These are phyloP conservation scores for Hericium alpestre DNA, from an alignment of 768 basidiomycete species.

Conservation along the genomic window DNA sequence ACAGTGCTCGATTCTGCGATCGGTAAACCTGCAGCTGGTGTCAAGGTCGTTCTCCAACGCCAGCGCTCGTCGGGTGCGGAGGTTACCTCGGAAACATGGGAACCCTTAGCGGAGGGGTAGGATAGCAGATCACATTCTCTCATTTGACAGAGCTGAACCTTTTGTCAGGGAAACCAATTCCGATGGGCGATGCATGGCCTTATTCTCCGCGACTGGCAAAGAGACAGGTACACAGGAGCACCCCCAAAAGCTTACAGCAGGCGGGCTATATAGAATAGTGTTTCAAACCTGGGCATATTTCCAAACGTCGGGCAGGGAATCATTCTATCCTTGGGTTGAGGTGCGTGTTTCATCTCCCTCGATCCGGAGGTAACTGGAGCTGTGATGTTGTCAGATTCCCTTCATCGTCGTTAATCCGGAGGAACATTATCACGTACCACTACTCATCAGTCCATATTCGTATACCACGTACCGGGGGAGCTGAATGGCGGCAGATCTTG, in stretches of 20 bases:
- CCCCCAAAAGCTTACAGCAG: constrained; percentile 32
- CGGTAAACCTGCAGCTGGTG: constrained; percentile 70
- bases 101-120: constrained; percentile 52
- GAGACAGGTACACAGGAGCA: constrained; percentile 33
- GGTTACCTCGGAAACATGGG: constrained; percentile 30
- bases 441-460: constrained; percentile 85
- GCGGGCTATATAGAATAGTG: constrained; percentile 67
- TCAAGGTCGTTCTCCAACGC: constrained; percentile 44
- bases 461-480: constrained; percentile 94
- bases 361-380: not conserved
- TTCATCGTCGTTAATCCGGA: constrained; percentile 62
- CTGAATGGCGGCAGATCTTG: constrained; percentile 20
- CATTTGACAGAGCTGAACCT: constrained; percentile 4
- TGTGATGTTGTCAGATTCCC: constrained; percentile 38
- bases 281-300: constrained; percentile 84
- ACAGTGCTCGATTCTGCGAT: constrained; percentile 78
- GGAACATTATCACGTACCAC: constrained; percentile 85
- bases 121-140: not conserved
- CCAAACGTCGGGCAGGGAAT: constrained; percentile 44
- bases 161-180: constrained; percentile 54
- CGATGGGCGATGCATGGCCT: constrained; percentile 79
- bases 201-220: constrained; percentile 44
- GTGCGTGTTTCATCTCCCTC: constrained; percentile 28
- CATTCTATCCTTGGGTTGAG: constrained; percentile 90
- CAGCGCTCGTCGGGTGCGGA: constrained; percentile 17